These are phyloP conservation scores for Cichorium intybus DNA, from an alignment of 140 eudicot species.

Conservation along the genomic window DNA sequence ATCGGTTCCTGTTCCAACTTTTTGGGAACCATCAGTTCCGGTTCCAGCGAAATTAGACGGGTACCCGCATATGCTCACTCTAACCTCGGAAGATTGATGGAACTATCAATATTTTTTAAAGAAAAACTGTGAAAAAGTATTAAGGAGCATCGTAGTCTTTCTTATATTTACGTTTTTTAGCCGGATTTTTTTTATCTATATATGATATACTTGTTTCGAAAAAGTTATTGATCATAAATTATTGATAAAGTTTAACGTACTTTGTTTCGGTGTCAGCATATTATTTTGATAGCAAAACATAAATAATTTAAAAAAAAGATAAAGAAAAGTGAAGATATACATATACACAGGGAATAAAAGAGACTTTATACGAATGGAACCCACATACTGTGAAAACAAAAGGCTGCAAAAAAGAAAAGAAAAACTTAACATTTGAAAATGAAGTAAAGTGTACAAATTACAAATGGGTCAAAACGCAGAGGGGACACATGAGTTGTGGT, in stretches of 20 bases:
- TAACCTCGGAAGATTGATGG: not conserved
- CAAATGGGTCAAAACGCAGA: slow-evolving; percentile 39
- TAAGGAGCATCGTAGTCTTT: too few relatives aligned
- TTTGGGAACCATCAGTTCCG: too few relatives aligned
- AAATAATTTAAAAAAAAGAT: not conserved
- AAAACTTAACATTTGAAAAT: slow-evolving; percentile 22
- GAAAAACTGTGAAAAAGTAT: not conserved
- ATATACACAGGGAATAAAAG: slow-evolving; percentile 23
- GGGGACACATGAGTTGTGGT: slow-evolving; percentile 45
- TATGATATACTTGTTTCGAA: not conserved
- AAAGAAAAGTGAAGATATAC: slow-evolving; percentile 7
- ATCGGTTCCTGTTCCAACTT: too few relatives aligned
- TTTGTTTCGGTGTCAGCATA: not conserved
- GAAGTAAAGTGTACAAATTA: slow-evolving; percentile 25
- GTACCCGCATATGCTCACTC: too few relatives aligned
- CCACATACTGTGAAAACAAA: slow-evolving; percentile 36
- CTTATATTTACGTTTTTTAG: too few relatives aligned
- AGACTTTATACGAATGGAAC: slow-evolving; percentile 35
- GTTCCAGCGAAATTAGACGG: too few relatives aligned
- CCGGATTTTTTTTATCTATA: too few relatives aligned
- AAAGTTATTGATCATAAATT: not conserved
- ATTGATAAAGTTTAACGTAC: too few relatives aligned
- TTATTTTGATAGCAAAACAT: not conserved
- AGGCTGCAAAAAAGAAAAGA: slow-evolving; percentile 30
- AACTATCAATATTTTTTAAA: not conserved